phyloP scores from a whole-genome alignment of 768 basidiomycete genomes.

The Mycena vitilis region DNA sequence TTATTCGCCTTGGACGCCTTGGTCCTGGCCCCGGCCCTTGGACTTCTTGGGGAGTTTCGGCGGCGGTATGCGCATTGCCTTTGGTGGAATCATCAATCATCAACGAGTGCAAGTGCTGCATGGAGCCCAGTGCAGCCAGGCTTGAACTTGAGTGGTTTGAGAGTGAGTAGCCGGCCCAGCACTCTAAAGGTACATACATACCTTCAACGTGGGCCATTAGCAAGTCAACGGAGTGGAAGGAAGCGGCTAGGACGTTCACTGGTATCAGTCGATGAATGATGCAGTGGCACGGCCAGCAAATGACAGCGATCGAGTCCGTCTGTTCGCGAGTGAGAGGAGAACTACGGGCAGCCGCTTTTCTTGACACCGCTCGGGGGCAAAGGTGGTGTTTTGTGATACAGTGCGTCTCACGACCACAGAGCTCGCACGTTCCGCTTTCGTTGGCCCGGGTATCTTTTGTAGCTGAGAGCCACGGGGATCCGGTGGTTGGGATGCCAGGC shows the following conservation, averaged over 20 bases:
- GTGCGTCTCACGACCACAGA: conserved; percentile 18
- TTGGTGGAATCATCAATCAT: too few species aligned
- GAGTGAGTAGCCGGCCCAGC: background rate
- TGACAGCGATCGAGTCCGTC: conserved; percentile 1
- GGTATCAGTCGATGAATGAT: conserved; percentile 24
- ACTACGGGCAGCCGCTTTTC: background rate
- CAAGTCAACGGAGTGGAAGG: conserved; percentile 24
- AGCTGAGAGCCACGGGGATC: conserved; percentile 18
- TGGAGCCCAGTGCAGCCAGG: conserved; percentile 19
- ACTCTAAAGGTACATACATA: background rate
- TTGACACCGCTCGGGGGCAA: conserved; percentile 14
- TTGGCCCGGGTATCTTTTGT: conserved; percentile 20
- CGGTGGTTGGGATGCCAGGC: background rate
- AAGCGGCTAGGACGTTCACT: conserved; percentile 8
- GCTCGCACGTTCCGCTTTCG: conserved; percentile 17
- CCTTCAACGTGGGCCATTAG: conserved; percentile 8
- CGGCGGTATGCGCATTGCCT: too few species aligned
- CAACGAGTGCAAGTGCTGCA: conserved; percentile 16
- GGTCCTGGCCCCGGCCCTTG: too few species aligned
- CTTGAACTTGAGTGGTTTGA: conserved; percentile 8
- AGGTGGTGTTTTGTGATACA: conserved; percentile 19
- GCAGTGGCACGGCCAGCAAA: conserved; percentile 31
- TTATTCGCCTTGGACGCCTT: background rate
- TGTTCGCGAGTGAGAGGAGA: conserved; percentile 21
- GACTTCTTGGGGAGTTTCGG: background rate